Evolutionary conservation across 2,329 filamentous ascomycete species (phyloP).

Genomic region (Talaromyces rugulosus): DNA sequence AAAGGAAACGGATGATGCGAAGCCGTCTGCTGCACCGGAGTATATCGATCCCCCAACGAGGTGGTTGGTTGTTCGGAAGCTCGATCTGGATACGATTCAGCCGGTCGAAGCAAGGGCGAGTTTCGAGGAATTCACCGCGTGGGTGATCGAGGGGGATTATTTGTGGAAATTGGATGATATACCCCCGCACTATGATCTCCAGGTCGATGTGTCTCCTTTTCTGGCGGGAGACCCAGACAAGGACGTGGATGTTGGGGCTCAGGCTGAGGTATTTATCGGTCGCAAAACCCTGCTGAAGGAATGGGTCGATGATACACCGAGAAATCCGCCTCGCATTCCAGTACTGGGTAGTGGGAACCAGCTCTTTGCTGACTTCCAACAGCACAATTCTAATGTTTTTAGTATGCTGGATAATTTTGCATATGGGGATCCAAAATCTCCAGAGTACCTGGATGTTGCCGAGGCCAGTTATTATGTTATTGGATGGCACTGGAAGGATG

Average conservation of each 20-base stretch:
- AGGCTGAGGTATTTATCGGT: not conserved
- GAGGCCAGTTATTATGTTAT: constrained; percentile 37
- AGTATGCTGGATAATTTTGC: constrained; percentile 38
- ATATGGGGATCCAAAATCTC: constrained; percentile 18
- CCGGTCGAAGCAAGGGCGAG: constrained; percentile 31
- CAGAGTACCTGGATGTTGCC: constrained; percentile 16
- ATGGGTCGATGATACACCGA: not conserved
- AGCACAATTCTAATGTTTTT: constrained; percentile 42
- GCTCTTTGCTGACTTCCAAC: constrained; percentile 41
- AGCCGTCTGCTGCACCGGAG: too few species aligned
- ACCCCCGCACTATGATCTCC: not conserved
- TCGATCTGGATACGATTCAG: constrained; percentile 19
- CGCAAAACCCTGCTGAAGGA: not conserved
- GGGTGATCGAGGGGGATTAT: not conserved
- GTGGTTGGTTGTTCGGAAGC: constrained; percentile 36
- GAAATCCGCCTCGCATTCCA: constrained; percentile 5
- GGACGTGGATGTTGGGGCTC: not conserved
- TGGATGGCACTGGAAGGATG: constrained; percentile 34
- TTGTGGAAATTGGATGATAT: not conserved
- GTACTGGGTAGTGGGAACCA: constrained; percentile 25
- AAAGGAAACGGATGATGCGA: too few species aligned
- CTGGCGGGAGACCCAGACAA: not conserved
- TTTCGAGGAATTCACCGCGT: not conserved
- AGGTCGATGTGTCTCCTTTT: not conserved
- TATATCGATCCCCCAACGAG: constrained; percentile 22